Conservation (phyloP, 805 yeast genomes). For the Kodamaea neixiangensis region DNA sequence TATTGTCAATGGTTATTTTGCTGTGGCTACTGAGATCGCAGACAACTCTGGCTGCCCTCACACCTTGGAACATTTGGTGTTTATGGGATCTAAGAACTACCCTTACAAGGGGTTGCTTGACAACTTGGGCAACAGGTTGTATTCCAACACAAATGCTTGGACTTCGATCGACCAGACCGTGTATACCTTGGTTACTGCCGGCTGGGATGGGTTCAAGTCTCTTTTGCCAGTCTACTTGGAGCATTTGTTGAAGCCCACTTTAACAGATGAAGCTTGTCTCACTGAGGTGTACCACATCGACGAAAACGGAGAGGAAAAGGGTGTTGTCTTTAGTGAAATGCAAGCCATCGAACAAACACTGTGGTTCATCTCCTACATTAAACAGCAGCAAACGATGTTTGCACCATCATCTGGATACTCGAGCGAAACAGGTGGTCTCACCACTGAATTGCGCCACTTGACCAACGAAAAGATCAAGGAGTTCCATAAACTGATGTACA, state of each 20-base stretch:
- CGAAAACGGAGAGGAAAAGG: constrained; percentile 87
- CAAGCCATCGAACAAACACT: constrained; percentile 85
- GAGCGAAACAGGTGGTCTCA: constrained; percentile 91
- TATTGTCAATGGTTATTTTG: constrained; percentile 88
- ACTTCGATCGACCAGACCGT: constrained; percentile 95
- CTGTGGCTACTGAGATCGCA: constrained; percentile 89
- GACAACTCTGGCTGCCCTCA: constrained; percentile 94
- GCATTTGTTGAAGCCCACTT: constrained; percentile 79
- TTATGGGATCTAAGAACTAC: constrained; percentile 87
- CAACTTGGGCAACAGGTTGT: constrained; percentile 78
- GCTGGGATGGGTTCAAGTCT: constrained; percentile 90
- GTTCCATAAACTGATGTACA: constrained; percentile 71
- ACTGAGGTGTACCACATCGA: constrained; percentile 97
- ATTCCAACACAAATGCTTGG: constrained; percentile 94
- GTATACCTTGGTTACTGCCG: constrained; percentile 87
- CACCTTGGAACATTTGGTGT: constrained; percentile 89
- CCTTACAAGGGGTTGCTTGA: constrained; percentile 94
- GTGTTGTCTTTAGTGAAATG: constrained; percentile 97
- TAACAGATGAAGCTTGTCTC: constrained; percentile 85
- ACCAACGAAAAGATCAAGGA: constrained; percentile 71
- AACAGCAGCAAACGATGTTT: constrained; percentile 59
- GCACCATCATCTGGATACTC: constrained; percentile 73
- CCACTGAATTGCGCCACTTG: constrained; percentile 71
- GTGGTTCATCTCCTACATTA: constrained; percentile 63
- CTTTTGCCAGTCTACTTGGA: constrained; percentile 88